A percentile compares a stretch with the other conserved stretches of the same genome.
Conservation (phyloP, 2,329 filamentous ascomycete species). For the Fusarium sp. region DNA sequence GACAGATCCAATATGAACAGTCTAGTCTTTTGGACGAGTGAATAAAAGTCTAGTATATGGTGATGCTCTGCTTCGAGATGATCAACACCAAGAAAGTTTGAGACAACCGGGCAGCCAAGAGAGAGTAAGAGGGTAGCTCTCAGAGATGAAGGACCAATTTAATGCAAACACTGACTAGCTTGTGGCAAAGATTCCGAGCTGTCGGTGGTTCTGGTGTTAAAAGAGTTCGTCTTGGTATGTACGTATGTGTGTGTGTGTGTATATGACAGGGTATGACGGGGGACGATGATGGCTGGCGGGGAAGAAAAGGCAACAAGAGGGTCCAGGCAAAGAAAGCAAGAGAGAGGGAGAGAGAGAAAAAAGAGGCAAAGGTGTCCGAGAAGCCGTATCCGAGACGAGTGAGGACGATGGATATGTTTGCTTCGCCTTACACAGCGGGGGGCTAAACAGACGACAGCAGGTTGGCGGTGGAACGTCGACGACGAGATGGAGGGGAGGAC, state of each 20-base stretch:
- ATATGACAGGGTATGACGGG: constrained; percentile 5
- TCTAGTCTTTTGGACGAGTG: not conserved
- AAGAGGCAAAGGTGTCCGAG: constrained; percentile 7
- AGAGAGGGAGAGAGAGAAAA: not conserved
- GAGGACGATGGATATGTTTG: constrained; percentile 41
- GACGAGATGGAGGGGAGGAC: constrained; percentile 39
- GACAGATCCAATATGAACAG: constrained; percentile 6
- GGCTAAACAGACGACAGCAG: constrained; percentile 40
- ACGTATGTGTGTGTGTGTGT: not conserved
- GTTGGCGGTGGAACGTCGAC: constrained; percentile 38
- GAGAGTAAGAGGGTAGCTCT: not conserved
- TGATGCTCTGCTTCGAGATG: constrained; percentile 1
- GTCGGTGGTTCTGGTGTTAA: constrained; percentile 10
- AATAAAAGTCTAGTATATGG: not conserved
- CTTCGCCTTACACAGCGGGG: constrained; percentile 42
- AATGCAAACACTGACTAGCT: constrained; percentile 9
- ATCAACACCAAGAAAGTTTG: constrained; percentile 1
- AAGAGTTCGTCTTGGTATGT: constrained; percentile 7
- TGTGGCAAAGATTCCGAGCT: constrained; percentile 2
- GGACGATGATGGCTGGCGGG: not conserved
- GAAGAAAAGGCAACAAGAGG: constrained; percentile 5
- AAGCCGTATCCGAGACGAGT: constrained; percentile 25
- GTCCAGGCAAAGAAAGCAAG: constrained; percentile 11
- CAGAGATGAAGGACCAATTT: constrained; percentile 9
- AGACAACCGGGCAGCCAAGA: not conserved